Percentiles rank a stretch among this genome's conserved stretches.
These are phyloP conservation scores for Zygosaccharomyces pseudobailii DNA, from an alignment of 1,139 yeast species.

Conservation along the genomic window DNA sequence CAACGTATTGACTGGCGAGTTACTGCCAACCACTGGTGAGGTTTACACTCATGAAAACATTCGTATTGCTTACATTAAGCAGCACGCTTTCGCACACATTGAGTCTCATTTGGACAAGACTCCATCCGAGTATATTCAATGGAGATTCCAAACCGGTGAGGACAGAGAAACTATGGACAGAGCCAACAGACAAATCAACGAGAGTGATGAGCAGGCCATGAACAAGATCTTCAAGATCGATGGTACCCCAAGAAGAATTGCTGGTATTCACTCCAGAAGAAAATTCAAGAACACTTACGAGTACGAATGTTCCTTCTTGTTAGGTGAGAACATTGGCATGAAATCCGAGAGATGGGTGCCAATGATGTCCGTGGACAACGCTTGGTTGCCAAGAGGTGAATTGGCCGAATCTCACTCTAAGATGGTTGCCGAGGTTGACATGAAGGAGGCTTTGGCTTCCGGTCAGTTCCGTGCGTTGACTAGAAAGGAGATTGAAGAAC, in stretches of 20 bases:
- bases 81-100: constrained; percentile 99
- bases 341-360: constrained; percentile 99
- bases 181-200: constrained; percentile 98
- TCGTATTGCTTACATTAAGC: constrained; percentile 99
- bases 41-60: constrained; percentile 99
- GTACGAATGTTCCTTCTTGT: constrained; percentile 94
- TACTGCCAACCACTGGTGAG: constrained; percentile 95
- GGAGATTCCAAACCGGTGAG: constrained; percentile 99
- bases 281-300: constrained; percentile 99
- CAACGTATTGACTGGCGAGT: constrained; percentile 98
- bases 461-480: constrained; percentile 99
- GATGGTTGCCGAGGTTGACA: constrained; percentile 99
- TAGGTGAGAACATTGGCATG: constrained; percentile 98
- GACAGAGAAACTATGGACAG: constrained; percentile 99
- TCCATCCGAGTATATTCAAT: constrained; percentile 99
- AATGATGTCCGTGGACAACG: constrained; percentile 99
- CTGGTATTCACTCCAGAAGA: constrained; percentile 94
- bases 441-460: constrained; percentile 99
- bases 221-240: constrained; percentile 98
- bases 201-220: constrained; percentile 96
- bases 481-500: constrained; percentile 98
- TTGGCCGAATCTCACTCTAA: constrained; percentile 96
- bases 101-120: constrained; percentile 98
- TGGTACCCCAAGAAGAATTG: constrained; percentile 97
- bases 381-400: constrained; percentile 99